phyloP scores from a whole-genome alignment of 2,329 filamentous ascomycete genomes.

The Fusarium virguliforme region DNA sequence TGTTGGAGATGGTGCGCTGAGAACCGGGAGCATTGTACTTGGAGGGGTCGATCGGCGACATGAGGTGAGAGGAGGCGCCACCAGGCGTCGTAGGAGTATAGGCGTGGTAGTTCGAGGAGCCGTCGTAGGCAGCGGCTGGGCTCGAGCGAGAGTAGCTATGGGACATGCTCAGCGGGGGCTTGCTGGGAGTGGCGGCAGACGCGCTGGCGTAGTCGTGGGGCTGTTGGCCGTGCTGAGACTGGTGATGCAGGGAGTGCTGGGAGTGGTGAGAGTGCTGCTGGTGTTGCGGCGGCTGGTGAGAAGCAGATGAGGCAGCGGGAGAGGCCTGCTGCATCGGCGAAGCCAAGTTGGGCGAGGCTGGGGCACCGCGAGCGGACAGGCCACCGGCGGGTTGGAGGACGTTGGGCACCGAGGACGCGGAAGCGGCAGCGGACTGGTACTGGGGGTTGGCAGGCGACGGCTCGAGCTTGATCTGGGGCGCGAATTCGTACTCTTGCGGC shows the following conservation, averaged over 20 bases:
- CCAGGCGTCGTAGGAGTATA: conserved; percentile 78
- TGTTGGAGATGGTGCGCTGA: conserved; percentile 81
- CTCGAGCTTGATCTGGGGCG: conserved; percentile 69
- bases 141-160: conserved; percentile 90
- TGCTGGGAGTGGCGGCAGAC: conserved; percentile 67
- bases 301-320: conserved; percentile 53
- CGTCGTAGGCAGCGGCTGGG: conserved; percentile 75
- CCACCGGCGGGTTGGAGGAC: conserved; percentile 71
- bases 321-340: conserved; percentile 63
- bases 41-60: conserved; percentile 67
- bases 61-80: conserved; percentile 74
- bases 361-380: conserved; percentile 54
- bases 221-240: conserved; percentile 70
- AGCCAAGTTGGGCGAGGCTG: conserved; percentile 60
- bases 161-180: conserved; percentile 75
- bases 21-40: conserved; percentile 72
- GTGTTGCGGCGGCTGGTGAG: conserved; percentile 57
- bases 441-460: conserved; percentile 60
- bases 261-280: conserved; percentile 55
- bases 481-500: conserved; percentile 68
- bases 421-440: conserved; percentile 60
- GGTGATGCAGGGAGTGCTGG: conserved; percentile 52
- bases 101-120: conserved; percentile 67
- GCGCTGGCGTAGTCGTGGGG: conserved; percentile 61
- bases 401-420: conserved; percentile 68